Evolutionary conservation across 2,329 filamentous ascomycete genomes (phyloP), one percentile per base, ranked within the genome.

Genomic region (Daldinia sp.): DNA sequence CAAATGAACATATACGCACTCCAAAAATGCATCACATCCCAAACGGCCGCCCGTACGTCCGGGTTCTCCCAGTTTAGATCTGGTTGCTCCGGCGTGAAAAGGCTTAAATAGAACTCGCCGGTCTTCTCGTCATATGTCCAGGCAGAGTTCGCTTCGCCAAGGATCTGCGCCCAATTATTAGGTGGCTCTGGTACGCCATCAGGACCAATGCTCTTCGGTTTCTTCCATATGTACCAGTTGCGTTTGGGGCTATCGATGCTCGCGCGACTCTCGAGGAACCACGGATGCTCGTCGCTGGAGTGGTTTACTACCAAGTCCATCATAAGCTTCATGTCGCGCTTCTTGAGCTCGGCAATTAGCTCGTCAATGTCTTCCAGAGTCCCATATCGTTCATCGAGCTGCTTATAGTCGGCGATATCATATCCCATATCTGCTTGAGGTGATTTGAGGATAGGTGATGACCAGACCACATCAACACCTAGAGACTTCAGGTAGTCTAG

Each of bases 11-110:
- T 21, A 3, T 13, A 62, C 65, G 32, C 13, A 66, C 62, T 83
- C 92, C 92, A 95, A 74, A 94, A 95, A 27, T 85, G 83, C 85
- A 94, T 90, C 4, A 90, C 83, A 13, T 89, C 82, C 74, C 93
- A 90, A 5, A 94, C 87, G 1, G 90, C 91, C 45, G 85, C 78
- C 13, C 91, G 84, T 0, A 90, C 85, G 8, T 84, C 85, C 0
- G 82, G 81, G 59, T 89, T 90, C 72, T 94, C 90, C 91, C 91
- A 95, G 77, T 95, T 95, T n/a, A 95, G 81, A 70, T 95, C 92
- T 0, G 92, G 92, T 74, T 94, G 92, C 67, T 91, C 87, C 4
- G 84, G 84, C 5, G 89, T 87, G 74, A 92, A 96, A 9, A 95
- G 82, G 64, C 90, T 87, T 0, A 94, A 84, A 71, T 92, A 94